Evolutionary conservation across 768 basidiomycete species (phyloP).

Genomic region (Mycena metata): DNA sequence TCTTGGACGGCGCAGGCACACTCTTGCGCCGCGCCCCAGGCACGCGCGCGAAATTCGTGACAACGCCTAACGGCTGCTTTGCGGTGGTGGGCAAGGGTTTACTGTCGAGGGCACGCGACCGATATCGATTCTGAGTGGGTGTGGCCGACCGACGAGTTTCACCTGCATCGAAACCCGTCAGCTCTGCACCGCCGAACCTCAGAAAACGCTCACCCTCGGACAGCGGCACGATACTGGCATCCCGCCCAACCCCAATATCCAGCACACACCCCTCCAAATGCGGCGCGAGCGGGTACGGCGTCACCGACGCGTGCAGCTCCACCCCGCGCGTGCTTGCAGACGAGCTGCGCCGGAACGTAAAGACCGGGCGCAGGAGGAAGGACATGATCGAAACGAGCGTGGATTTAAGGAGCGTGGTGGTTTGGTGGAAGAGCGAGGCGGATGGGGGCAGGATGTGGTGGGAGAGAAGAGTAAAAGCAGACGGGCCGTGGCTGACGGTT

Average conservation of each 20-base stretch:
- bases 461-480: too few species aligned
- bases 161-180: too few species aligned
- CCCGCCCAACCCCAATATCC: neutral
- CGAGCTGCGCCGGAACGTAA: slow-evolving; percentile 7
- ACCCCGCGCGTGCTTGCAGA: neutral
- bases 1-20: neutral
- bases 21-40: slow-evolving; percentile 3
- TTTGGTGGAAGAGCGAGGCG: slow-evolving; percentile 18
- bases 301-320: slow-evolving; percentile 4
- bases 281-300: slow-evolving; percentile 28
- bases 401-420: slow-evolving; percentile 29
- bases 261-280: slow-evolving; percentile 26
- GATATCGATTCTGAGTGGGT: too few species aligned
- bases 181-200: too few species aligned
- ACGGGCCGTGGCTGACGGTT: too few species aligned
- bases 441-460: neutral
- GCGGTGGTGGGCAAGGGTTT: neutral
- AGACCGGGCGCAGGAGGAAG: slow-evolving; percentile 19
- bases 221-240: too few species aligned
- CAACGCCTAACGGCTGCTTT: slow-evolving; percentile 11
- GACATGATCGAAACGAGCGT: slow-evolving; percentile 32
- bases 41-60: slow-evolving; percentile 18
- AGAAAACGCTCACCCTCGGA: too few species aligned
- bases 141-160: too few species aligned
- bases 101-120: too few species aligned